Conservation (phyloP, 257 asterid species). For the Primulina tabacum region DNA sequence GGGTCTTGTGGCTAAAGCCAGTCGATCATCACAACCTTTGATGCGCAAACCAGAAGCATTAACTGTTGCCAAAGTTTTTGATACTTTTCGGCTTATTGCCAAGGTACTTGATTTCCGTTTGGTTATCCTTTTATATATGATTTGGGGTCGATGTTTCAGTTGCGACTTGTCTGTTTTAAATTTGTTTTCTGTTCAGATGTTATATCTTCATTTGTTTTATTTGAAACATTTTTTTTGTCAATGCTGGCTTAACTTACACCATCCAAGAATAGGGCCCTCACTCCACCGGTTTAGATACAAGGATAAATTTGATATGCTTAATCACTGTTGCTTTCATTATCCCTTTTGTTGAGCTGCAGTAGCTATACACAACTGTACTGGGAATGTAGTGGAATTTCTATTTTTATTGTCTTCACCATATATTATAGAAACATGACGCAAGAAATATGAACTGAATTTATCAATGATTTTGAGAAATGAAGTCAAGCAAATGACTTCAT, state of each 20-base stretch:
- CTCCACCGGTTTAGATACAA: not conserved
- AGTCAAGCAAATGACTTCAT: not conserved
- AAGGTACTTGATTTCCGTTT: slow-evolving; percentile 45
- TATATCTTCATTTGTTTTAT: slow-evolving; percentile 1
- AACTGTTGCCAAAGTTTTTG: slow-evolving; percentile 79
- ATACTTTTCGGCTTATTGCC: slow-evolving; percentile 74
- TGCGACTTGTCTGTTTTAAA: not conserved
- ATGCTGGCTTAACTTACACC: not conserved
- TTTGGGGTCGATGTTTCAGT: slow-evolving; percentile 6
- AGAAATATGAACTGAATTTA: not conserved
- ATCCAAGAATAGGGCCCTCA: not conserved
- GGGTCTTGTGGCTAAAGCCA: slow-evolving; percentile 89
- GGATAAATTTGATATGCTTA: not conserved
- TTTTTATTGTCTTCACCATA: not conserved
- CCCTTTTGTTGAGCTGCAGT: not conserved
- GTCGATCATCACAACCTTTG: slow-evolving; percentile 89
- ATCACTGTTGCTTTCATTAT: not conserved
- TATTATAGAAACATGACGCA: not conserved
- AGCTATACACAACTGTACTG: not conserved
- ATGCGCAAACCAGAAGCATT: slow-evolving; percentile 81
- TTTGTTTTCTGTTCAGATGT: slow-evolving; percentile 3
- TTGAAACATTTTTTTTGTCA: not conserved
- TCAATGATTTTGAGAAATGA: not conserved
- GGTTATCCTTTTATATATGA: slow-evolving; percentile 8
- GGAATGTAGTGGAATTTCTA: not conserved